Evolutionary conservation across 768 basidiomycete species (phyloP).

Genomic region (Xerocomus spinulosus): DNA sequence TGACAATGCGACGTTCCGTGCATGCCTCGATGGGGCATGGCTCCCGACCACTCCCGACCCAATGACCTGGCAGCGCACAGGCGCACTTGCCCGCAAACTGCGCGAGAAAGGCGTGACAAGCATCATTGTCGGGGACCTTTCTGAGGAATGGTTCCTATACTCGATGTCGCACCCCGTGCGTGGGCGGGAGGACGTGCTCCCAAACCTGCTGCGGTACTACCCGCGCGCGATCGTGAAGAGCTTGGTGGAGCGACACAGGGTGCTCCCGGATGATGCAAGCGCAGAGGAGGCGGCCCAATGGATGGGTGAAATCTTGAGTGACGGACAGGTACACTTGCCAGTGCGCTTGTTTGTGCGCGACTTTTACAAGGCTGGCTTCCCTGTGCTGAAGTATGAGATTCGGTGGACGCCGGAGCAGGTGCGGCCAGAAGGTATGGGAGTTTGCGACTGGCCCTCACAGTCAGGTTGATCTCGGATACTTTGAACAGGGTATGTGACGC

Average conservation of each 20-base stretch:
- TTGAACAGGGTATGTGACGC: constrained; percentile 59
- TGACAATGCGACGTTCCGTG: constrained; percentile 63
- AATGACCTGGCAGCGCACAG: constrained; percentile 65
- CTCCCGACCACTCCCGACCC: constrained; percentile 48
- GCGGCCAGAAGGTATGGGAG: constrained; percentile 50
- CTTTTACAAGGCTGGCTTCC: constrained; percentile 50
- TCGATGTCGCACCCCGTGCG: constrained; percentile 61
- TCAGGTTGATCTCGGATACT: not conserved
- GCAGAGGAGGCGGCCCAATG: constrained; percentile 41
- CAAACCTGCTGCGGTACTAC: constrained; percentile 61
- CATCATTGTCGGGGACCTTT: constrained; percentile 66
- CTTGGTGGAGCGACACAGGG: constrained; percentile 43
- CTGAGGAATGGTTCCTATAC: constrained; percentile 80
- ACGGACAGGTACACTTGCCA: constrained; percentile 65
- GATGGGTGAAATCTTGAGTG: constrained; percentile 58
- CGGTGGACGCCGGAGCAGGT: constrained; percentile 63
- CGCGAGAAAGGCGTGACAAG: constrained; percentile 53
- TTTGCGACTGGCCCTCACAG: not conserved
- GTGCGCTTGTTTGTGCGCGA: constrained; percentile 60
- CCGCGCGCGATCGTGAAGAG: constrained; percentile 41
- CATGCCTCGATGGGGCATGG: constrained; percentile 58
- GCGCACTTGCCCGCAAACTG: constrained; percentile 52
- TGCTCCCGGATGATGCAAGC: constrained; percentile 37
- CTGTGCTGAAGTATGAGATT: constrained; percentile 64
- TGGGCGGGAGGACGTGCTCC: constrained; percentile 45